These are phyloP conservation scores for Dicorynia guianensis DNA, from an alignment of 306 rosid species.

Conservation along the genomic window DNA sequence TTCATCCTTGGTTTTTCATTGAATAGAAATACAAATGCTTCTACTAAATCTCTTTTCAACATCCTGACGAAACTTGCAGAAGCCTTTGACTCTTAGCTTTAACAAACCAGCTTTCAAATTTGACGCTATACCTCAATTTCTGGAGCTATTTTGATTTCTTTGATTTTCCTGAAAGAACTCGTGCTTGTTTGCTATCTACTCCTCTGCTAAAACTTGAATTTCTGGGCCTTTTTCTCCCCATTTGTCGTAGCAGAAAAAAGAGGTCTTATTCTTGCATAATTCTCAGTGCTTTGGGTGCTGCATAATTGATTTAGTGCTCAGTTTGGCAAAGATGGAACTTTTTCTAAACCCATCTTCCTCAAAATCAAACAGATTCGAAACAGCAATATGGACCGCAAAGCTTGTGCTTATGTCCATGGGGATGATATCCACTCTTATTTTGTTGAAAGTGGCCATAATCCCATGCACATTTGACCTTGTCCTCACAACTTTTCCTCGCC, in stretches of 20 bases:
- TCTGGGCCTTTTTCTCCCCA: slow-evolving; percentile 25
- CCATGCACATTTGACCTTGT: slow-evolving; percentile 56
- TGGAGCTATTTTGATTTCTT: slow-evolving; percentile 1
- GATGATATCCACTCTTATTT: slow-evolving; percentile 52
- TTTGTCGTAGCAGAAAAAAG: not conserved
- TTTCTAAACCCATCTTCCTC: slow-evolving; percentile 50
- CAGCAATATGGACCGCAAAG: slow-evolving; percentile 59
- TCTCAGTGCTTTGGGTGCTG: not conserved
- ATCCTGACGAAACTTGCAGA: slow-evolving; percentile 31
- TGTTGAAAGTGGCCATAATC: slow-evolving; percentile 68
- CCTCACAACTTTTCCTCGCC: slow-evolving; percentile 65
- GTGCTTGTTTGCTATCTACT: slow-evolving; percentile 31
- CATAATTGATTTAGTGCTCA: not conserved
- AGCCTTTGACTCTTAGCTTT: slow-evolving; percentile 13
- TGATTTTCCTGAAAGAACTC: slow-evolving; percentile 29
- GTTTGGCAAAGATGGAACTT: slow-evolving; percentile 48
- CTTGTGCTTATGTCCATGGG: slow-evolving; percentile 64
- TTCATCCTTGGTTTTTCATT: not conserved
- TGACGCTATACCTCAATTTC: slow-evolving; percentile 9
- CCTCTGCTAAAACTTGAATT: not conserved
- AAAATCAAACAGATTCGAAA: slow-evolving; percentile 57
- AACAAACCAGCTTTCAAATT: not conserved
- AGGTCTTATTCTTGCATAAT: not conserved
- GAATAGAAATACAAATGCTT: not conserved
- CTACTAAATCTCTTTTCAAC: not conserved